Percentiles rank a stretch among this genome's conserved stretches.
Conservation (phyloP, 192 early-diverging fungal species). For the Backusella liffmaniae region DNA sequence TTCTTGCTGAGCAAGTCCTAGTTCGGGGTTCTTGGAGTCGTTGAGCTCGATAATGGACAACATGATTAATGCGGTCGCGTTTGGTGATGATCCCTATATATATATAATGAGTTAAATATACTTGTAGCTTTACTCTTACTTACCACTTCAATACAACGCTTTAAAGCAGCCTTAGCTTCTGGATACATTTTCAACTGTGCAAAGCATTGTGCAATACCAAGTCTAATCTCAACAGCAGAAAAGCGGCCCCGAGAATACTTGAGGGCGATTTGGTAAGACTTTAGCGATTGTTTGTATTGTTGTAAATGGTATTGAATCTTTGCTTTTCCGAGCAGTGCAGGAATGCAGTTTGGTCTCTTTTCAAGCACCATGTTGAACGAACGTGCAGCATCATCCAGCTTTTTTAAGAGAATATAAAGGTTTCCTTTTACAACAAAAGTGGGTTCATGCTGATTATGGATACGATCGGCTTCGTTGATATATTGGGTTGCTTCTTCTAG, state of each 20-base stretch:
- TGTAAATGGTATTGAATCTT: conserved; percentile 59
- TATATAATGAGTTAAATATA: not conserved
- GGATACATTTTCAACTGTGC: conserved; percentile 64
- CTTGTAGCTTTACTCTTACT: not conserved
- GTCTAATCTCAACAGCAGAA: conserved; percentile 61
- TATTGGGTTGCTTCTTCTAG: conserved; percentile 71
- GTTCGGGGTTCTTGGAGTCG: conserved; percentile 50
- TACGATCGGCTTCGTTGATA: conserved; percentile 73
- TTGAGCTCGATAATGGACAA: conserved; percentile 84
- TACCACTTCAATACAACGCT: conserved; percentile 67
- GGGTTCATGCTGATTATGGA: conserved; percentile 65
- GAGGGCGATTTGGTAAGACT: conserved; percentile 75
- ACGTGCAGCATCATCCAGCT: conserved; percentile 54
- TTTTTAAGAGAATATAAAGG: conserved; percentile 49
- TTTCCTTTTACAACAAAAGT: conserved; percentile 77
- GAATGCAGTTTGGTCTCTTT: conserved; percentile 47
- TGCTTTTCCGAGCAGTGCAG: conserved; percentile 66
- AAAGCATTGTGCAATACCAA: conserved; percentile 89
- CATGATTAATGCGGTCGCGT: conserved; percentile 68
- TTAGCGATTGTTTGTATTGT: conserved; percentile 68
- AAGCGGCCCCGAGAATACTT: conserved; percentile 49
- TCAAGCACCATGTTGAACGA: conserved; percentile 51
- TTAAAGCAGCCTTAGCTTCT: conserved; percentile 71
- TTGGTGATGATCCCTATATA: conserved; percentile 30
- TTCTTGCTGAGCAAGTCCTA: conserved; percentile 41